These are phyloP conservation scores for Neofusicoccum umdonicola DNA, from an alignment of 2,329 filamentous ascomycete species.

Conservation along the genomic window DNA sequence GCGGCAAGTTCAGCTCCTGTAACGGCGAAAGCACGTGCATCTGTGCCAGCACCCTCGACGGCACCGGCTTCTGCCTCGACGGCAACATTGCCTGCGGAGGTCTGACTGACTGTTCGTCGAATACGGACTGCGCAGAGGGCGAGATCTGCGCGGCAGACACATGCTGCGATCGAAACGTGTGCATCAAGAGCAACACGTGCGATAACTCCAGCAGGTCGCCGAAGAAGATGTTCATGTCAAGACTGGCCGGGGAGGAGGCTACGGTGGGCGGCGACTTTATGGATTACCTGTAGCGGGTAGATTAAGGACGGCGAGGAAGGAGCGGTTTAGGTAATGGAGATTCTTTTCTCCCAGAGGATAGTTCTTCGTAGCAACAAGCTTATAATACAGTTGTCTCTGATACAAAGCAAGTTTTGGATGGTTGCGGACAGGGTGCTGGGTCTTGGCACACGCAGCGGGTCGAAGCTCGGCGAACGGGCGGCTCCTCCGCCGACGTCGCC, in stretches of 20 bases:
- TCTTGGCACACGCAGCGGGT: slow-evolving; percentile 11
- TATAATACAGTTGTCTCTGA: not conserved
- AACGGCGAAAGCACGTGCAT: slow-evolving; percentile 25
- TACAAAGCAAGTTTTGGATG: not conserved
- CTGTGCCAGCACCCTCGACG: slow-evolving; percentile 27
- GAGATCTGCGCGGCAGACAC: slow-evolving; percentile 23
- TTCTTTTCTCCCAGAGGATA: not conserved
- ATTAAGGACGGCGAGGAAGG: not conserved
- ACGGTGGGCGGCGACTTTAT: not conserved
- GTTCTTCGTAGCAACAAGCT: not conserved
- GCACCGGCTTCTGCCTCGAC: slow-evolving; percentile 32
- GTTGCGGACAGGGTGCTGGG: not conserved
- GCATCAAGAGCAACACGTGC: slow-evolving; percentile 22
- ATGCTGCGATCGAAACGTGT: slow-evolving; percentile 24
- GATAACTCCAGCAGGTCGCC: not conserved
- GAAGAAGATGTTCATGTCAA: not conserved
- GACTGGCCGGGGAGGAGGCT: not conserved
- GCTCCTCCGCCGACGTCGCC: not conserved
- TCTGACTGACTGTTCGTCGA: slow-evolving; percentile 19
- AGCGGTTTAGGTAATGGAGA: not conserved
- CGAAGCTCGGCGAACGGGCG: slow-evolving; percentile 5
- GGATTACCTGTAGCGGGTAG: not conserved
- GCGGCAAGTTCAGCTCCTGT: slow-evolving; percentile 28
- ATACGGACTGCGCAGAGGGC: slow-evolving; percentile 21
- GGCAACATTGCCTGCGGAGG: slow-evolving; percentile 18